phyloP scores from a whole-genome alignment of 768 basidiomycete genomes.

The Boletus sensibilis region DNA sequence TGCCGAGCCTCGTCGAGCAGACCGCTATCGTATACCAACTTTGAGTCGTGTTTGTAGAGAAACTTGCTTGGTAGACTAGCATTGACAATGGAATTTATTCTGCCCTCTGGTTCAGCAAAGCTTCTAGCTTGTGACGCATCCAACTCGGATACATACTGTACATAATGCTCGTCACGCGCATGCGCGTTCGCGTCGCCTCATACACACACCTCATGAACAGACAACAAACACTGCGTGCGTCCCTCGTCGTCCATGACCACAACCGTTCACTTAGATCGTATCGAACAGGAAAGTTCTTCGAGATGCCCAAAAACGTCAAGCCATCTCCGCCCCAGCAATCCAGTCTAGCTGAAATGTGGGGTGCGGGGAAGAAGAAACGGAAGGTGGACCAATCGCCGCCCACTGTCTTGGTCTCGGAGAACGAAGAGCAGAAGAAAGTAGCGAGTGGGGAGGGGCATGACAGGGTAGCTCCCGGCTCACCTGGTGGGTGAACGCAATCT shows the following conservation, averaged over 20 bases:
- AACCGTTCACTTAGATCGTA: not conserved
- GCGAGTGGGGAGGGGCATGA: constrained; percentile 12
- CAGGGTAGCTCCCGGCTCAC: not conserved
- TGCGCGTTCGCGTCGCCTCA: constrained; percentile 11
- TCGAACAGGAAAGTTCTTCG: constrained; percentile 65
- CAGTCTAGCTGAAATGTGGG: constrained; percentile 77
- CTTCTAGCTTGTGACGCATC: not conserved
- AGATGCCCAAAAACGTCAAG: constrained; percentile 69
- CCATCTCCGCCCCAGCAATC: constrained; percentile 71
- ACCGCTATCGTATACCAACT: no score
- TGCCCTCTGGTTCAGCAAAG: not conserved
- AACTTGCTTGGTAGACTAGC: not conserved
- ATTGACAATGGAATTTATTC: not conserved
- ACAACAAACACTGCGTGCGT: constrained; percentile 70
- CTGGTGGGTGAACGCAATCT: constrained; percentile 13
- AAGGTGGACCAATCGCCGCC: constrained; percentile 22
- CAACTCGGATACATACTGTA: constrained; percentile 1
- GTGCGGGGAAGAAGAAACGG: constrained; percentile 44
- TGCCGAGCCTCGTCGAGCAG: constrained; percentile 20
- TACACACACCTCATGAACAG: constrained; percentile 49
- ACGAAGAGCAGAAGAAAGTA: constrained; percentile 27
- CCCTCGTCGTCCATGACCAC: not conserved
- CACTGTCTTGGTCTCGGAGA: constrained; percentile 21
- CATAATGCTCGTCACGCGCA: constrained; percentile 28
- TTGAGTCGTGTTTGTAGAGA: no score